Evolutionary conservation across 495 filamentous ascomycete species (phyloP).

Genomic region (Xylaria sp.): DNA sequence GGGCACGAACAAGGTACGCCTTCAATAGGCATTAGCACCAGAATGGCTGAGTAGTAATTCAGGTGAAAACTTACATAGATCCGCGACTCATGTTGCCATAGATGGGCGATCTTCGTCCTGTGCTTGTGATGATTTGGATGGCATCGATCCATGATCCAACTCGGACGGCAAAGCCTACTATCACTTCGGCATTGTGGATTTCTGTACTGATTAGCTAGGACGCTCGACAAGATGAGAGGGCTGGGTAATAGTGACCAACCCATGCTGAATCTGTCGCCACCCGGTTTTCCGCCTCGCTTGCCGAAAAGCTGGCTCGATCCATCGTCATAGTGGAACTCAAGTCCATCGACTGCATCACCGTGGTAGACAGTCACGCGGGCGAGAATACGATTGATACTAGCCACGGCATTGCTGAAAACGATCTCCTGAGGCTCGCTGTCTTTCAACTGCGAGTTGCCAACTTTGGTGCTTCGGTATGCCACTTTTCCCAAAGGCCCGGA

Average conservation of each 20-base stretch:
- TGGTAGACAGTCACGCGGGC: constrained; percentile 79
- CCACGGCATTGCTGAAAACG: constrained; percentile 69
- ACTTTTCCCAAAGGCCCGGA: constrained; percentile 62
- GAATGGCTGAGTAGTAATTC: neutral
- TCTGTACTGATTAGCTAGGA: constrained; percentile 58
- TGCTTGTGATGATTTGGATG: constrained; percentile 87
- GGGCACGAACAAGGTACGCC: constrained; percentile 88
- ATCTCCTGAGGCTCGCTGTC: constrained; percentile 76
- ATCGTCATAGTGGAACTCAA: constrained; percentile 96
- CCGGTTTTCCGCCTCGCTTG: constrained; percentile 75
- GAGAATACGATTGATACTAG: constrained; percentile 75
- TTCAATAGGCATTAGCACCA: constrained; percentile 47
- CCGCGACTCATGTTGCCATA: constrained; percentile 86
- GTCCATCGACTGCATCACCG: constrained; percentile 77
- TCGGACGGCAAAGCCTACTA: constrained; percentile 86
- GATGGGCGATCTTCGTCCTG: constrained; percentile 81
- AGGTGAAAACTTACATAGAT: constrained; percentile 68
- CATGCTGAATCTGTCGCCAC: constrained; percentile 78
- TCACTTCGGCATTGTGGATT: constrained; percentile 80
- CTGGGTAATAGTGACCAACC: constrained; percentile 55
- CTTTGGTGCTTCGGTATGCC: constrained; percentile 76
- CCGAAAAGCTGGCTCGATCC: constrained; percentile 87
- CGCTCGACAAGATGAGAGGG: neutral
- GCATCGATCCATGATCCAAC: constrained; percentile 88
- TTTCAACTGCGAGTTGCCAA: constrained; percentile 77